Evolutionary conservation across 2,329 filamentous ascomycete genomes (phyloP), one percentile per base, ranked within the genome.

Genomic region (Fusarium zealandicum): DNA sequence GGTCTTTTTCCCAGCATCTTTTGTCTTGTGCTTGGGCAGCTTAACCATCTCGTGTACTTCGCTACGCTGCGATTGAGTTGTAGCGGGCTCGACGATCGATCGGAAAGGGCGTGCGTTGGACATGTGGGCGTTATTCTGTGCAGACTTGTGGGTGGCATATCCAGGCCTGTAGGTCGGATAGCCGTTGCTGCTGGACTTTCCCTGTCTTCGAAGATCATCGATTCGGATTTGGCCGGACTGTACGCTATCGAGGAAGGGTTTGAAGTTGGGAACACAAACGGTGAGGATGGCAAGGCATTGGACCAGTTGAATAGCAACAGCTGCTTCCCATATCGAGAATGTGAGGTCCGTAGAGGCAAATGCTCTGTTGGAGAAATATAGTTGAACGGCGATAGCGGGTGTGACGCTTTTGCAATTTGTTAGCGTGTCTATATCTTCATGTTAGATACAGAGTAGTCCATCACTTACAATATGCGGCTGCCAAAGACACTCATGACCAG

Each of bases 401-500:
- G 62, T 63, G 31, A 70, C 64, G 17, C 67, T 70, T n/a, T n/a
- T n/a, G 6, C 6, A 8, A 11, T 9, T 41, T 14, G 42, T 65
- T 36, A 63, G 54, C 40, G 6, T 14, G 17, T 16, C 9, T 22
- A 27, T 13, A 18, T 8, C 6, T 11, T 13, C 10, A 32, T 5
- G 13, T 20, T 14, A 3, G 14, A 14, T 12, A 25, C n/a, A n/a
- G n/a, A n/a, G 5, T 5, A 5, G 11, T 25, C 6, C 14, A 5
- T 17, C 20, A 67, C 67, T 28, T 57, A 70, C 69, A 71, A 44
- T 5, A 70, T 68, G 42, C 69, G 64, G 28, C 69, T 69, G 0
- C 69, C 69, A 31, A 71, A 71, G 5, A 71, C 69, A 6, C 59
- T 44, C 22, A 71, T 70, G 2, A 71, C 69, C 7, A 71, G 28